phyloP scores from a whole-genome alignment of 1,139 yeast genomes.

The Candida freyschussii region DNA sequence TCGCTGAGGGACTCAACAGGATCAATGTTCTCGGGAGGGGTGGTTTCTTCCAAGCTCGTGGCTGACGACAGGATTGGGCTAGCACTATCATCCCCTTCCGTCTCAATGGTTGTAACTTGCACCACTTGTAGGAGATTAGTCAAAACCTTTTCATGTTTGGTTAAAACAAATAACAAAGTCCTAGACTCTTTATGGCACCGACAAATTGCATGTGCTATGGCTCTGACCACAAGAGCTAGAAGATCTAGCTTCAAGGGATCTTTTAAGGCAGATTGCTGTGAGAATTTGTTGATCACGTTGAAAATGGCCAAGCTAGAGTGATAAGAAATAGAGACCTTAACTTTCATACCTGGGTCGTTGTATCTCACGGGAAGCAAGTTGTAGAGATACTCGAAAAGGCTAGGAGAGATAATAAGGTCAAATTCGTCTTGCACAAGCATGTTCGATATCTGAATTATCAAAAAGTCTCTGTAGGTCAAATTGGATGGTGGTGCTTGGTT shows the following conservation, averaged over 20 bases:
- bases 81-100: slow-evolving; percentile 8
- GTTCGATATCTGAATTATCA: slow-evolving; percentile 48
- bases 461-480: slow-evolving; percentile 56
- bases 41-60: too few species aligned
- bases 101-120: slow-evolving; percentile 18
- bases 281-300: slow-evolving; percentile 40
- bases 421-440: slow-evolving; percentile 33
- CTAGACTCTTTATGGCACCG: slow-evolving; percentile 48
- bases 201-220: slow-evolving; percentile 47
- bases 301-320: slow-evolving; percentile 52
- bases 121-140: slow-evolving; percentile 25
- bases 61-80: too few species aligned
- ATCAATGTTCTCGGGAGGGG: background rate
- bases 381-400: slow-evolving; percentile 52
- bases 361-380: slow-evolving; percentile 47
- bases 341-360: slow-evolving; percentile 28
- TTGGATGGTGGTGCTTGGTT: slow-evolving; percentile 15
- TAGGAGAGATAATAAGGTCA: slow-evolving; percentile 36
- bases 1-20: slow-evolving; percentile 1
- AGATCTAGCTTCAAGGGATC: slow-evolving; percentile 46
- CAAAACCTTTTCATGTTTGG: slow-evolving; percentile 39
- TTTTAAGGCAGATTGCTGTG: slow-evolving; percentile 12
- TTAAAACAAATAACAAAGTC: slow-evolving; percentile 47
- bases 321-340: slow-evolving; percentile 43
- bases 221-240: slow-evolving; percentile 52